phyloP scores from a whole-genome alignment of 1,284 basidiomycete genomes.

The Trametes sp. region DNA sequence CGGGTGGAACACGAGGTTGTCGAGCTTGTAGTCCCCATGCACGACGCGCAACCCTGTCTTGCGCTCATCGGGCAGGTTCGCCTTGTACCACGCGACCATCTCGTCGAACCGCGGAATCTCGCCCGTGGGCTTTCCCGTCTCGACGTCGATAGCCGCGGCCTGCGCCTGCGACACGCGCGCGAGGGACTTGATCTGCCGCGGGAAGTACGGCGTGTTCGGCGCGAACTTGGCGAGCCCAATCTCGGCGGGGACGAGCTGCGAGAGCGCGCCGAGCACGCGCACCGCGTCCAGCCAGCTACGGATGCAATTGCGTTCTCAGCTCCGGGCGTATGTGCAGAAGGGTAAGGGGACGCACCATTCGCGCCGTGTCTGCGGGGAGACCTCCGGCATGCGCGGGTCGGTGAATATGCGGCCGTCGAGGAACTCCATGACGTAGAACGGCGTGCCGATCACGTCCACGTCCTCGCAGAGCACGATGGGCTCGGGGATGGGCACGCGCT shows the following conservation, averaged over 20 bases:
- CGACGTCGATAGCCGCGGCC: conserved; percentile 68
- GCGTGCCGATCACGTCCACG: conserved; percentile 78
- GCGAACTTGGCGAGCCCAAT: conserved; percentile 85
- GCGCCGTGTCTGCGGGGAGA: conserved; percentile 65
- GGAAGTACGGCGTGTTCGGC: conserved; percentile 84
- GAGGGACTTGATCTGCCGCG: conserved; percentile 90
- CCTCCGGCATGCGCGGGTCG: conserved; percentile 78
- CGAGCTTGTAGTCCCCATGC: conserved; percentile 97
- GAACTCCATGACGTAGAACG: conserved; percentile 97
- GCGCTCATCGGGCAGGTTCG: conserved; percentile 77
- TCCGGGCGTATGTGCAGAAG: background rate
- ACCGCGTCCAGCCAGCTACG: conserved; percentile 82
- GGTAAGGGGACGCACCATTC: conserved; percentile 71
- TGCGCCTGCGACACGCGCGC: conserved; percentile 79
- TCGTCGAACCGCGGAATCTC: conserved; percentile 78
- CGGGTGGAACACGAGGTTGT: conserved; percentile 95
- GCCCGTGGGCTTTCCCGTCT: conserved; percentile 66
- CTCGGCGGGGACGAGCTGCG: conserved; percentile 71
- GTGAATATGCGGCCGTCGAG: conserved; percentile 94
- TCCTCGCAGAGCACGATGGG: conserved; percentile 89
- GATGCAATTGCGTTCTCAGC: background rate
- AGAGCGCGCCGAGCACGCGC: conserved; percentile 76
- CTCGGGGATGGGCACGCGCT: conserved; percentile 84
- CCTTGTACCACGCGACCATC: conserved; percentile 80
- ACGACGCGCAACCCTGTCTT: conserved; percentile 82